Evolutionary conservation across 176 grass and related monocot species (phyloP).

Genomic region (Calamus simplicifolius): DNA sequence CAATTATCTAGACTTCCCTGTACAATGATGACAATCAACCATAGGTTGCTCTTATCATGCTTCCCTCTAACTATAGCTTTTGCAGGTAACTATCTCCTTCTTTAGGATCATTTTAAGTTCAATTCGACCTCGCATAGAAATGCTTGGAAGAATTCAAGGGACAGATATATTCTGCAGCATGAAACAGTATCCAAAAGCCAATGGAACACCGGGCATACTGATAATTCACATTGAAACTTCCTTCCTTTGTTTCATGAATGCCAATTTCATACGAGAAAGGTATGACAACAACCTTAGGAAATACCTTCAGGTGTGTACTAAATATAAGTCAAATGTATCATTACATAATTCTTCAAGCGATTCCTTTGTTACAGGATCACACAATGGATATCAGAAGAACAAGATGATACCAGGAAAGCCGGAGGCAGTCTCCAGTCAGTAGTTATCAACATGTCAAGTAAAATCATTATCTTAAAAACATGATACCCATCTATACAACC

Average conservation of each 20-base stretch:
- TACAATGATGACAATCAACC: no score
- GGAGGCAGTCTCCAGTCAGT: constrained; percentile 47
- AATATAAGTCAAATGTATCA: no score
- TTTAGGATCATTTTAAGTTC: constrained; percentile 71
- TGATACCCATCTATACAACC: no score
- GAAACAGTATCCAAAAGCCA: constrained; percentile 64
- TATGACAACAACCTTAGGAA: constrained; percentile 5
- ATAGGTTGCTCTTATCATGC: no score
- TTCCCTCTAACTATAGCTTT: not conserved
- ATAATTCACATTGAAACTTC: constrained; percentile 61
- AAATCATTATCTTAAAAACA: not conserved
- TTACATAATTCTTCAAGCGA: not conserved
- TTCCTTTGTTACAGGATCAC: constrained; percentile 45
- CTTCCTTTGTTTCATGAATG: constrained; percentile 82
- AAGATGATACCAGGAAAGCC: constrained; percentile 24
- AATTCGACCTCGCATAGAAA: constrained; percentile 54
- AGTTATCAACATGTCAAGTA: constrained; percentile 90
- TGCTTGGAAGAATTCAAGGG: constrained; percentile 77
- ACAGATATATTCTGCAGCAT: constrained; percentile 67
- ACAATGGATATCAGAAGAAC: constrained; percentile 39
- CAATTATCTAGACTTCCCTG: no score
- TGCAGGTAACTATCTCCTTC: constrained; percentile 78
- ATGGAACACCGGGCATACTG: constrained; percentile 28
- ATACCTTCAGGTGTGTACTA: no score
- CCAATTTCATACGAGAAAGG: constrained; percentile 87